Conservation (phyloP, 768 basidiomycete genomes). For the Cystoderma amianthinum region DNA sequence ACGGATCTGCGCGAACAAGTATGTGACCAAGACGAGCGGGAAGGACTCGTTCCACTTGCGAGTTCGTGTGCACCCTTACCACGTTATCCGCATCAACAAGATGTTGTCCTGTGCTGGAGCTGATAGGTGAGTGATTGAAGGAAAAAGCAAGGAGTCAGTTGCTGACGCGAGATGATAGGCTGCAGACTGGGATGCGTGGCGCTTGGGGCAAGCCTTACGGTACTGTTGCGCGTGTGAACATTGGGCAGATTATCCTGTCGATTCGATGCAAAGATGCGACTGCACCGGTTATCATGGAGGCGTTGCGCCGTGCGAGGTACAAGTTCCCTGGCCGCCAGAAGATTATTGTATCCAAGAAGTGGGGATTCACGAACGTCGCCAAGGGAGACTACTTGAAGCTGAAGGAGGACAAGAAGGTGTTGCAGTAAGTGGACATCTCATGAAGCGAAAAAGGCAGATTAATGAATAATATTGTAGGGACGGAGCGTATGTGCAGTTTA, state of each 20-base stretch:
- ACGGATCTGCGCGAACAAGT: conserved; percentile 99
- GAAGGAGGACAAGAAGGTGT: conserved; percentile 85
- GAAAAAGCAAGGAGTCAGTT: too few relatives aligned
- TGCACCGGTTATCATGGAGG: conserved; percentile 88
- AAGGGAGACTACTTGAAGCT: conserved; percentile 84
- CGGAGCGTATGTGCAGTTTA: conserved; percentile 93
- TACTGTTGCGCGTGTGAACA: conserved; percentile 92
- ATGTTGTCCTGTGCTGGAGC: conserved; percentile 99
- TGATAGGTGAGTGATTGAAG: conserved; percentile 72
- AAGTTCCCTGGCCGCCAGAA: conserved; percentile 99
- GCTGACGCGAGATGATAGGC: conserved; percentile 34
- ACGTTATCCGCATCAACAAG: conserved; percentile 99
- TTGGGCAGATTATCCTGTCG: conserved; percentile 86
- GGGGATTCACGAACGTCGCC: conserved; percentile 96
- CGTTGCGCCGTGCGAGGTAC: conserved; percentile 95
- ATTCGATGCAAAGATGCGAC: conserved; percentile 90
- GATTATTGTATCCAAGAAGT: conserved; percentile 96
- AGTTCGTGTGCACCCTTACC: conserved; percentile 97
- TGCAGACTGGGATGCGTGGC: conserved; percentile 98
- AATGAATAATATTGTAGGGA: too few relatives aligned
- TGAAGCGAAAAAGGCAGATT: too few relatives aligned
- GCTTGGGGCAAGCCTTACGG: conserved; percentile 99
- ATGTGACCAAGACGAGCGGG: conserved; percentile 95
- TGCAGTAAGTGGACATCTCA: conserved; percentile 87
- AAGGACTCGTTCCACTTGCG: conserved; percentile 99